Percentiles rank a stretch among this genome's conserved stretches.
These are phyloP conservation scores for Cladosporium cucumerinum DNA, from an alignment of 2,329 filamentous ascomycete genomes.

Conservation along the genomic window DNA sequence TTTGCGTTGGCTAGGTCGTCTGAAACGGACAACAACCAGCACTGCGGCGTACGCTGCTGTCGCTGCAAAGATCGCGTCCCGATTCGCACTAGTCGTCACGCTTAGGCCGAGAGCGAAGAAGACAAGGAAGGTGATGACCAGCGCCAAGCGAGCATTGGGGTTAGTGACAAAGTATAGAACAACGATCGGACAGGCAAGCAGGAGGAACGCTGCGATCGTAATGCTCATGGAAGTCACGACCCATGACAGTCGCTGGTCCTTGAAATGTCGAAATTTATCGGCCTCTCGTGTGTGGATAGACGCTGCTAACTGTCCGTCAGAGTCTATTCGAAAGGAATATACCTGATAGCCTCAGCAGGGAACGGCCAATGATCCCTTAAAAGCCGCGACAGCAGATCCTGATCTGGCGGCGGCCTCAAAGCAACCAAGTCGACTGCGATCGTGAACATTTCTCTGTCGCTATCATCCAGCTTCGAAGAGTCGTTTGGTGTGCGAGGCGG, in stretches of 20 bases:
- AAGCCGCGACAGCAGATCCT: constrained; percentile 5
- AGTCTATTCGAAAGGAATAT: too few species aligned
- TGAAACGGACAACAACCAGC: constrained; percentile 20
- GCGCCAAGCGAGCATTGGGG: constrained; percentile 3
- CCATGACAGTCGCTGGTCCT: neutral
- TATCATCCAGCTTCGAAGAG: neutral
- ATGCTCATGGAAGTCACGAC: constrained; percentile 15
- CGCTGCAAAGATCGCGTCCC: constrained; percentile 19
- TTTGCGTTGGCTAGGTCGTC: neutral
- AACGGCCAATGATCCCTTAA: constrained; percentile 18
- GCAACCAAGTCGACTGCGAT: constrained; percentile 9
- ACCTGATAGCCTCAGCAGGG: too few species aligned
- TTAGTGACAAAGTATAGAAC: constrained; percentile 15
- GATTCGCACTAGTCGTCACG: constrained; percentile 16
- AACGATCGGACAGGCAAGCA: constrained; percentile 15
- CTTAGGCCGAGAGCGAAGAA: constrained; percentile 17
- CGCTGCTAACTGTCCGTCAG: too few species aligned
- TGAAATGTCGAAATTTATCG: neutral
- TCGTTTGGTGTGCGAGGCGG: neutral
- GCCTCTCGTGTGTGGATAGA: too few species aligned
- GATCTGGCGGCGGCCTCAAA: neutral
- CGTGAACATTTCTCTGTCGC: neutral
- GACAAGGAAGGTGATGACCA: constrained; percentile 17
- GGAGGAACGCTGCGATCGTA: constrained; percentile 9
- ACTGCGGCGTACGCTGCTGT: constrained; percentile 20